A percentile compares a stretch with the other conserved stretches of the same genome.
phyloP scores from a whole-genome alignment of 768 basidiomycete species.

The Wakefieldia striispora region DNA sequence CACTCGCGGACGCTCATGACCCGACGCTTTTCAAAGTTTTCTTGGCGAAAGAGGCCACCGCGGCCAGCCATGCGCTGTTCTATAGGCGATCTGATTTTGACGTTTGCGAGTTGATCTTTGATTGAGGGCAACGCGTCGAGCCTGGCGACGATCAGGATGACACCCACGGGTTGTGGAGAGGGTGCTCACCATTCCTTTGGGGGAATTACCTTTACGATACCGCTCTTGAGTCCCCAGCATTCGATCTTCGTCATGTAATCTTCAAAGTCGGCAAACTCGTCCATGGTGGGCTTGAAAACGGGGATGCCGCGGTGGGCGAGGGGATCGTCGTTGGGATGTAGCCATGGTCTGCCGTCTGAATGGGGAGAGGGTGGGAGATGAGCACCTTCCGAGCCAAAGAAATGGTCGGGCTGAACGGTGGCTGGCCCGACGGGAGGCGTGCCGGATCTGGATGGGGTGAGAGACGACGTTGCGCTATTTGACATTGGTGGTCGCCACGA shows the following conservation, averaged over 20 bases:
- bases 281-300: constrained; percentile 92
- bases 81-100: constrained; percentile 87
- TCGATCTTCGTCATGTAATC: constrained; percentile 83
- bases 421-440: constrained; percentile 41
- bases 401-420: constrained; percentile 77
- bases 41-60: constrained; percentile 82
- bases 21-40: constrained; percentile 87
- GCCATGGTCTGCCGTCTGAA: constrained; percentile 62
- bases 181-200: constrained; percentile 84
- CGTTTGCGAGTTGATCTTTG: constrained; percentile 61
- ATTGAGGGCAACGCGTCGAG: constrained; percentile 69
- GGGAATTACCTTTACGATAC: constrained; percentile 95
- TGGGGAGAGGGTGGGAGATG: constrained; percentile 56
- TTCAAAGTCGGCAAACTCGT: constrained; percentile 91
- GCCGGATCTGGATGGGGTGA: constrained; percentile 47
- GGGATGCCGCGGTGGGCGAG: constrained; percentile 87
- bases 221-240: constrained; percentile 86
- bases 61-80: constrained; percentile 90
- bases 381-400: constrained; percentile 58
- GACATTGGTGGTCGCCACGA: constrained; percentile 20
- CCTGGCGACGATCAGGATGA: constrained; percentile 42
- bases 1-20: constrained; percentile 86
- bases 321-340: constrained; percentile 79
- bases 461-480: constrained; percentile 31
- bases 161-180: constrained; percentile 12